Conservation (phyloP, 768 basidiomycete genomes). For the Leccinum arenicola region DNA sequence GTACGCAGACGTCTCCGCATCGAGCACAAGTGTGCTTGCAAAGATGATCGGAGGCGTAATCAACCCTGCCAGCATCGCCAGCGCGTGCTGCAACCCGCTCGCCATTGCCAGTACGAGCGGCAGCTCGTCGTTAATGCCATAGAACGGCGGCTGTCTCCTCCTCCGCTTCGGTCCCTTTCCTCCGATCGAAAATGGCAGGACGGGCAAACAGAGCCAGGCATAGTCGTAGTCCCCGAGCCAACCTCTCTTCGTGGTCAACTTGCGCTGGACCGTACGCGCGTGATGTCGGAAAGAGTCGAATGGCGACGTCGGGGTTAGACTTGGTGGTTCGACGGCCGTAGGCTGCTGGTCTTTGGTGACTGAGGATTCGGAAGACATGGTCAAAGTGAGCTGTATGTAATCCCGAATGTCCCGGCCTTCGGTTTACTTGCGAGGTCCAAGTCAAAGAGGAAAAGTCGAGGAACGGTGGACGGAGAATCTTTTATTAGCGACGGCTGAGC, state of each 20-base stretch:
- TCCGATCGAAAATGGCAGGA: constrained; percentile 52
- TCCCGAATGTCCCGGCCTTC: background rate
- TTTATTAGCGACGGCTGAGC: background rate
- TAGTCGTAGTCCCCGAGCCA: constrained; percentile 90
- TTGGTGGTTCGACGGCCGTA: constrained; percentile 8
- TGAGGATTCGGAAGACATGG: constrained; percentile 17
- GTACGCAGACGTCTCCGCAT: constrained; percentile 59
- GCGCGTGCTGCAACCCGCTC: constrained; percentile 70
- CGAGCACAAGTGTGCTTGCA: constrained; percentile 58
- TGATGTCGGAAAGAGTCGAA: constrained; percentile 8
- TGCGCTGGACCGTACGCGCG: constrained; percentile 22
- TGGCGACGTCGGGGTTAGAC: constrained; percentile 1
- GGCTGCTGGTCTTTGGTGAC: constrained; percentile 19
- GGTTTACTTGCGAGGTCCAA: background rate
- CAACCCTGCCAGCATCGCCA: constrained; percentile 80
- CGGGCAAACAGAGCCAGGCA: constrained; percentile 67
- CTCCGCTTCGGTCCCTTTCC: constrained; percentile 24
- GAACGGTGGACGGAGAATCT: background rate
- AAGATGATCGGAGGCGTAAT: constrained; percentile 86
- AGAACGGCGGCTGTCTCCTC: constrained; percentile 61
- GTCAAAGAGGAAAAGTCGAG: background rate
- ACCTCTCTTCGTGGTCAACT: constrained; percentile 53
- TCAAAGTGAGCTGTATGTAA: background rate
- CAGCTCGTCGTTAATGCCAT: constrained; percentile 66
- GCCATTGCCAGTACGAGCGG: constrained; percentile 72